Evolutionary conservation across 305 asterid genomes (phyloP), one percentile per base, ranked within the genome.

Genomic region (Solanum hybrid): DNA sequence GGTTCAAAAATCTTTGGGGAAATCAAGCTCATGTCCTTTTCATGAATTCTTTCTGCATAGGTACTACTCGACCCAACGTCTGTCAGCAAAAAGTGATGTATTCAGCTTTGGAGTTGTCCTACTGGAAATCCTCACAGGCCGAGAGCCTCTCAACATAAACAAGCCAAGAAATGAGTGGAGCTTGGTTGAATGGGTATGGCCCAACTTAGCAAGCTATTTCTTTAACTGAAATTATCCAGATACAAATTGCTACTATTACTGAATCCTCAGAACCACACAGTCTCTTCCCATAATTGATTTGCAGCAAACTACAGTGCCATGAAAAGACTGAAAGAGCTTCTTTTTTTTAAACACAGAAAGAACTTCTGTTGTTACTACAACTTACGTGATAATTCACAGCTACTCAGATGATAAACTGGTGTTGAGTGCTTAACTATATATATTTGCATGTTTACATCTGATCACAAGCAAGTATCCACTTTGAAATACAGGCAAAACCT

Each of bases 81-180:
- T 96, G 87, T 94, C 98, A 1, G 94, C 99, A 75, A 96, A 96
- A 90, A 96, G 99, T 89, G 99, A 96, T 36, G 99, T 95, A 80
- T 96, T 96, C 86, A 96, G 99, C 95, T 96, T 95, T n/a, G 99
- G 99, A 79, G 98, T 96, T 34, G 98, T 96, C 79, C 90, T 96
- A 88, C 93, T 96, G 85, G 99, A 96, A 92, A 94, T 95, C 60
- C 91, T 95, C 77, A 93, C 95, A 86, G 97, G 98, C 8, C 92
- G 98, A 78, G 99, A 96, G 85, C 98, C 99, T 90, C 99, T 96
- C 91, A 95, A 96, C 89, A 92, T 95, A 89, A 92, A 90, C 89
- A 93, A 98, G 93, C 98, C 98, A 87, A 92, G 95, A 64, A 92
- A 93, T 40, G 98, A 95, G 90, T 96, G 99, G 99, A 96, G 99